Base-by-base conservation (phyloP, 2,329 filamentous ascomycete species). In the Talaromyces rugulosus region DNA sequence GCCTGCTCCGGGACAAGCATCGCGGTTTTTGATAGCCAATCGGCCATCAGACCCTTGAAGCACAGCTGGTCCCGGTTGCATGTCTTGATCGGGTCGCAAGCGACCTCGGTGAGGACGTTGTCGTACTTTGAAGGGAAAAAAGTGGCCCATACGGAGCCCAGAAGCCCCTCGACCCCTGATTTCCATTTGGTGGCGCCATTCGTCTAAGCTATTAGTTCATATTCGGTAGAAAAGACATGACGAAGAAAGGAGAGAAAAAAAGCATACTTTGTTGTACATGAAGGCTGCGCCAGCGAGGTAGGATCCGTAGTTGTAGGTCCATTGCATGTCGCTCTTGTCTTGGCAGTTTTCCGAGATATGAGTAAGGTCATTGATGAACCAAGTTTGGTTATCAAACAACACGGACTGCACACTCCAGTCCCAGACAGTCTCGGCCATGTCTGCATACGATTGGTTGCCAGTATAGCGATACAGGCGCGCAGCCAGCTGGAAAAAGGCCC, bases 401-500 rank as follows among this genome's bases (percentile, higher is more conserved):
- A 82, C 82, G 8, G 84, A 77, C 28, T 70, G 72, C 6, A 70
- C 68, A 16, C 79, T 81, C 85, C 85, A 87, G 65, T 85, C 80
- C 78, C 82, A 85, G 6, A 88, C 80, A 68, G 81, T 87, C 63
- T 85, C 81, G 0, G 91, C 91, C 89, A 89, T 92, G 12, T 90
- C 83, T 9, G 83, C 81, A 70, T 94, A 95, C 0, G 89, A 92
- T 61, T 82, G 71, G 75, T 94, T 92, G 54, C 85, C 85, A 0
- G 91, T 94, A 76, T 89, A 92, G 18, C 87, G 81, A 0, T 88
- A 88, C 12, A 94, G 81, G 27, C 90, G 85, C 7, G 90, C 80
- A 28, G 78, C 78, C 23, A 84, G 75, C 63, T 83, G 80, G 72
- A 83, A 83, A 65, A 83, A 81, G 34, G 75, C 80, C 11, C 82